phyloP scores from a whole-genome alignment of 208 protist species.

The Crithidia expoeki region DNA sequence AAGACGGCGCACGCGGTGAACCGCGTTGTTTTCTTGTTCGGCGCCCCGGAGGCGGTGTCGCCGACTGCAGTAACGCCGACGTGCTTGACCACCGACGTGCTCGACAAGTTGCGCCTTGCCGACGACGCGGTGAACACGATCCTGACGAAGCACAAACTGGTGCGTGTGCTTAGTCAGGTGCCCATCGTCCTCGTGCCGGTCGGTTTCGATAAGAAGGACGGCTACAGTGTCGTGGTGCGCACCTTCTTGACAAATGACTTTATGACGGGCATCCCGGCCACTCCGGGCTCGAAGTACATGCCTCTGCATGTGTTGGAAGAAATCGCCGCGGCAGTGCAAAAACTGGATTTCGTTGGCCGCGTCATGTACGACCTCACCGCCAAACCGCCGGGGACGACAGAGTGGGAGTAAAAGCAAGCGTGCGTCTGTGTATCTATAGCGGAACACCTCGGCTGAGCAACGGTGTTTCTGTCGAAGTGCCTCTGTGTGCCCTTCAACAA shows the following conservation, averaged over 20 bases:
- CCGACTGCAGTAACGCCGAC: slow-evolving; percentile 74
- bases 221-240: slow-evolving; percentile 91
- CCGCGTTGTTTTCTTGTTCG: slow-evolving; percentile 94
- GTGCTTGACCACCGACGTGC: slow-evolving; percentile 58
- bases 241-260: slow-evolving; percentile 97
- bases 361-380: slow-evolving; percentile 96
- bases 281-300: slow-evolving; percentile 85
- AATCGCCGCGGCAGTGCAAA: slow-evolving; percentile 74
- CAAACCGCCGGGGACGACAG: slow-evolving; percentile 98
- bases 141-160: slow-evolving; percentile 81
- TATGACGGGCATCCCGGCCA: slow-evolving; percentile 95
- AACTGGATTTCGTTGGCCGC: slow-evolving; percentile 85
- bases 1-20: slow-evolving; percentile 93
- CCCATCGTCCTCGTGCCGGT: slow-evolving; percentile 94
- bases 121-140: slow-evolving; percentile 89
- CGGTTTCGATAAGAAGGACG: slow-evolving; percentile 70
- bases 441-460: too few species aligned
- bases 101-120: slow-evolving; percentile 91
- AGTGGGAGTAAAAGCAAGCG: slow-evolving; percentile 96
- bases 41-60: slow-evolving; percentile 32
- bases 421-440: too few species aligned
- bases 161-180: slow-evolving; percentile 91
- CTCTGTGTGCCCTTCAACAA: too few species aligned
- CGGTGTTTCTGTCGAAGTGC: not conserved
- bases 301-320: slow-evolving; percentile 80